Conservation (phyloP, 257 asterid genomes). For the Penstemon eatonii region DNA sequence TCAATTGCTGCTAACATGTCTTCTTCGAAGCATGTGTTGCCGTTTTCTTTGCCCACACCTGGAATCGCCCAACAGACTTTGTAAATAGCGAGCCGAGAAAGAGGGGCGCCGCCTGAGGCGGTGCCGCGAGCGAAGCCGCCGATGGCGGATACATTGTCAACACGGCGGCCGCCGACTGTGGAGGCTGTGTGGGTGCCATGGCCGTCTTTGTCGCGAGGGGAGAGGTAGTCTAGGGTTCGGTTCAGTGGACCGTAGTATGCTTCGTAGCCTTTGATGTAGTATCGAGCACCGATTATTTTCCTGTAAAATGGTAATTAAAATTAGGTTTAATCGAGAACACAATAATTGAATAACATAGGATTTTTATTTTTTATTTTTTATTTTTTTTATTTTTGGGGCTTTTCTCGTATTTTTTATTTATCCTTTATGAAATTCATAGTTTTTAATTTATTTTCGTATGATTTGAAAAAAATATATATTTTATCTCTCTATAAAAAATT, state of each 20-base stretch:
- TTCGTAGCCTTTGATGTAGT: conserved; percentile 43
- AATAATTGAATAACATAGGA: no score
- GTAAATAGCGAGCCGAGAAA: conserved; percentile 41
- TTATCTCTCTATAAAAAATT: no score
- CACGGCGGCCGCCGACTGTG: conserved; percentile 45
- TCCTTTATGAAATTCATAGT: no score
- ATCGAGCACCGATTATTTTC: conserved; percentile 51
- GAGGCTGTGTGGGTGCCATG: conserved; percentile 54
- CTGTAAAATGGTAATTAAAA: conserved; percentile 7
- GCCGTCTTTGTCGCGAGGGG: conserved; percentile 41
- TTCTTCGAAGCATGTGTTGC: conserved; percentile 28
- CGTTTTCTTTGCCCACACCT: not conserved
- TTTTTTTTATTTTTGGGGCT: no score
- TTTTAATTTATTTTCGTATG: no score
- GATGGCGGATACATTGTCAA: conserved; percentile 32
- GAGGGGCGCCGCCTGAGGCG: conserved; percentile 50
- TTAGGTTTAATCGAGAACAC: no score
- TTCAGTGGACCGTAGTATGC: conserved; percentile 30
- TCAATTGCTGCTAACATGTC: conserved; percentile 49
- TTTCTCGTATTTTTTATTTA: no score
- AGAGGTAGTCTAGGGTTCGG: conserved; percentile 29
- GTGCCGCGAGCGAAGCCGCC: conserved; percentile 47
- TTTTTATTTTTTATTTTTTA: no score
- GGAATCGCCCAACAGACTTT: conserved; percentile 48
- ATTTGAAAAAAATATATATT: no score